These are phyloP conservation scores for Podospora australis DNA, from an alignment of 495 filamentous ascomycete species.

Conservation along the genomic window DNA sequence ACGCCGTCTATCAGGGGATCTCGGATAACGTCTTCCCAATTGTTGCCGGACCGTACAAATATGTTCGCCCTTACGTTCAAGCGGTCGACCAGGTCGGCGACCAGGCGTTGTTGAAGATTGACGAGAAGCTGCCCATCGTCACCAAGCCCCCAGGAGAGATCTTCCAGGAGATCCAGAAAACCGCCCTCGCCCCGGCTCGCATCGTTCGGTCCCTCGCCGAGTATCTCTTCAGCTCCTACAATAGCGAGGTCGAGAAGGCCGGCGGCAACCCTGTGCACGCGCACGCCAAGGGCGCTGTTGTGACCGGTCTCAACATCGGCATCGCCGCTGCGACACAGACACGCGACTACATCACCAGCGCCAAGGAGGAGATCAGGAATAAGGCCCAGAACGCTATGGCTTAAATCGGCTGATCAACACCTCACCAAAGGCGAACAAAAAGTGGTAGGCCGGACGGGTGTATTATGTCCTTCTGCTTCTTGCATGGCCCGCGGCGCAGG, in stretches of 20 bases:
- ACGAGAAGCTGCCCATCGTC: conserved; percentile 74
- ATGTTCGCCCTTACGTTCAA: conserved; percentile 73
- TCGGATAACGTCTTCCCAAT: conserved; percentile 72
- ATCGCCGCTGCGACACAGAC: not conserved
- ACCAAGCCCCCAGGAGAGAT: conserved; percentile 82
- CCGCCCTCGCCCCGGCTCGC: conserved; percentile 37
- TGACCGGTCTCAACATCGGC: not conserved
- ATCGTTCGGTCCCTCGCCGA: not conserved
- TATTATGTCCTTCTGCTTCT: not conserved
- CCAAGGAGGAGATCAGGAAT: conserved; percentile 1
- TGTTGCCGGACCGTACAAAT: conserved; percentile 66
- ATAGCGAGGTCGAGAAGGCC: not conserved
- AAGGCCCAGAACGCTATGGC: not conserved
- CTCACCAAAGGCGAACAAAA: not conserved
- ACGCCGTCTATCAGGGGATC: conserved; percentile 55
- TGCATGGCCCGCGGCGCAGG: not conserved
- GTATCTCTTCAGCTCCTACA: not conserved
- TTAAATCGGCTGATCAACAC: not conserved
- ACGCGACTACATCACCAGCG: not conserved
- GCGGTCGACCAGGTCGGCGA: conserved; percentile 78
- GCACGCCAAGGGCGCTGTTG: not conserved
- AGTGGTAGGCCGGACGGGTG: conserved; percentile 5
- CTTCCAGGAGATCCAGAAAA: conserved; percentile 54
- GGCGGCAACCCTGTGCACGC: not conserved
- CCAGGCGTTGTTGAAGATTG: conserved; percentile 64